A percentile compares a stretch with the other conserved stretches of the same genome.
Evolutionary conservation across 2,329 filamentous ascomycete species (phyloP).

Genomic region (Epichloe typhina): DNA sequence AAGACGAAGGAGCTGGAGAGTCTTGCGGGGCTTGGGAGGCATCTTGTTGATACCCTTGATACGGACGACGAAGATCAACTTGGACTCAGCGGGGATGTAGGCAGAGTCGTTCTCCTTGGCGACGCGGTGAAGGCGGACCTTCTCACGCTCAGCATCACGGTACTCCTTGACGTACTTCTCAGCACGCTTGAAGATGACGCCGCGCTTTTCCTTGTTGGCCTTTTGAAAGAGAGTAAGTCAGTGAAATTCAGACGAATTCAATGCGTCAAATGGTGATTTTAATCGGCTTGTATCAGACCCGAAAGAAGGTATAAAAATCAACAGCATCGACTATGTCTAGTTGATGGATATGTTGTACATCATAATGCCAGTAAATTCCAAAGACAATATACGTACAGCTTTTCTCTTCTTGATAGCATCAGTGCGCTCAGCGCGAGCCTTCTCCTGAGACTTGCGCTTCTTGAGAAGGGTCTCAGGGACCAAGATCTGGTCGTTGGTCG

Average conservation of each 20-base stretch:
- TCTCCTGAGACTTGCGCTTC: conserved; percentile 99
- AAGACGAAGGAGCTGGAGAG: conserved; percentile 96
- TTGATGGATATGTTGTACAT: conserved; percentile 84
- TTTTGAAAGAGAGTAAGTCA: conserved; percentile 34
- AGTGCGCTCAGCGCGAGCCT: conserved; percentile 82
- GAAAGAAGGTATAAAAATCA: conserved; percentile 96
- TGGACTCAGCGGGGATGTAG: conserved; percentile 89
- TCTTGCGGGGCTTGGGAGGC: conserved; percentile 99
- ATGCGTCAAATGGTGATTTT: conserved; percentile 7
- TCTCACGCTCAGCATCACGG: conserved; percentile 95
- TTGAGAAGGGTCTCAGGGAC: conserved; percentile 99
- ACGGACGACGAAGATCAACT: conserved; percentile 94
- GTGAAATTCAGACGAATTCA: conserved; percentile 22
- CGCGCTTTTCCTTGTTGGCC: conserved; percentile 98
- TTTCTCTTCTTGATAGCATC: conserved; percentile 76
- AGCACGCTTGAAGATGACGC: conserved; percentile 98
- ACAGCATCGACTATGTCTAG: conserved; percentile 97
- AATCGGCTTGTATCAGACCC: conserved; percentile 62
- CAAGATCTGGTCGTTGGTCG: conserved; percentile 88
- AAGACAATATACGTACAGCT: conserved; percentile 54
- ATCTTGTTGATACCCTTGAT: conserved; percentile 99
- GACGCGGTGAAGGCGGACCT: conserved; percentile 80
- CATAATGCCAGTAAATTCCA: conserved; percentile 38
- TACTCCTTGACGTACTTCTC: conserved; percentile 99
- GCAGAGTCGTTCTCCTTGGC: conserved; percentile 87